These are phyloP conservation scores for Suillus sp. DNA, from an alignment of 768 basidiomycete genomes.

Conservation along the genomic window DNA sequence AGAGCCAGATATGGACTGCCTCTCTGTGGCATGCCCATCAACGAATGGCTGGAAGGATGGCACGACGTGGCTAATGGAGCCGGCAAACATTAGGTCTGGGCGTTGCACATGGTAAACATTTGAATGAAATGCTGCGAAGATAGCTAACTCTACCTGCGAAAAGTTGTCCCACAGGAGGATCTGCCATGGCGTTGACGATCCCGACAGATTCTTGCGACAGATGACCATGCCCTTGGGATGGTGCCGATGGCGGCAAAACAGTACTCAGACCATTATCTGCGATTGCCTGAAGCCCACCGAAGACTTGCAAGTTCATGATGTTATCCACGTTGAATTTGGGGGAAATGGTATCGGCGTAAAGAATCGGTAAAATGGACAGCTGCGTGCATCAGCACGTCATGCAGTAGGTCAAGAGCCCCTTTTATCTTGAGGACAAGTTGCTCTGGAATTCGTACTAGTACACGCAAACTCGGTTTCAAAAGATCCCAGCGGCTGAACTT, in stretches of 20 bases:
- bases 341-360: background rate
- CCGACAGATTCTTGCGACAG: background rate
- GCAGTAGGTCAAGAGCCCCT: background rate
- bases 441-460: background rate
- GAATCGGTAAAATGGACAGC: background rate
- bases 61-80: background rate
- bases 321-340: too few relatives aligned
- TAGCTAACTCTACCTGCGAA: background rate
- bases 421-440: background rate
- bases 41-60: background rate
- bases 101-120: background rate
- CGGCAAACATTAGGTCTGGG: background rate
- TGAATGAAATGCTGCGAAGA: background rate
- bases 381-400: too few relatives aligned
- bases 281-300: background rate
- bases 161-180: background rate
- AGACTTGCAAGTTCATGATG: background rate
- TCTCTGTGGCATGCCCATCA: background rate
- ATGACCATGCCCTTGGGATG: background rate
- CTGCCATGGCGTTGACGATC: background rate
- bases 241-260: background rate
- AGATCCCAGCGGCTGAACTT: background rate
- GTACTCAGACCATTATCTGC: too few relatives aligned
- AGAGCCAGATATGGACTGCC: background rate
- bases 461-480: background rate